A percentile compares a stretch with the other conserved stretches of the same genome.
Conservation (phyloP, 169 alveolate genomes). For the Cryptosporidium parvum region DNA sequence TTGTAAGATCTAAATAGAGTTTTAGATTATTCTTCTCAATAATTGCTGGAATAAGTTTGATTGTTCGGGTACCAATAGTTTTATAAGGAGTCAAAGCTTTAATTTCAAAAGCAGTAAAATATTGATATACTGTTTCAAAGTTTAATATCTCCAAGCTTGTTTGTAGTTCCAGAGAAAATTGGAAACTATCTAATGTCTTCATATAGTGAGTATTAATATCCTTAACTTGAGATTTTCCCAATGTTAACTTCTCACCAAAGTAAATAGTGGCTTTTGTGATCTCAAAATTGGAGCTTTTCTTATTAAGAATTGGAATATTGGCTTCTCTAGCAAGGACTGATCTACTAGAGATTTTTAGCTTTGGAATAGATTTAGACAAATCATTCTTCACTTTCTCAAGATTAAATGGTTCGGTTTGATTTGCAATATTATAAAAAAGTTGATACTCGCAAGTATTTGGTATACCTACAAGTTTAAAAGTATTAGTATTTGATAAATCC, state of each 20-base stretch:
- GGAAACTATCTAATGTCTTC: neutral
- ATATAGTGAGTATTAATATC: neutral
- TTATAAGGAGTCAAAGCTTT: constrained; percentile 48
- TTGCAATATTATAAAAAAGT: neutral
- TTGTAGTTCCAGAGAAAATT: constrained; percentile 14
- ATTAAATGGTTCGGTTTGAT: neutral
- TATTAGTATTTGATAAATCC: neutral
- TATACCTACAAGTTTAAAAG: neutral
- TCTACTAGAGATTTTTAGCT: constrained; percentile 39
- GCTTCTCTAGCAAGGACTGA: constrained; percentile 17
- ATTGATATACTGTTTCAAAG: neutral
- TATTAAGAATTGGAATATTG: constrained; percentile 23
- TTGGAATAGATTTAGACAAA: neutral
- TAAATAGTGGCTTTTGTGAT: neutral
- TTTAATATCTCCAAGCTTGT: constrained; percentile 5
- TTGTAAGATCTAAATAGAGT: constrained; percentile 23
- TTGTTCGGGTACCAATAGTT: constrained; percentile 41
- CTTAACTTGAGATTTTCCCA: constrained; percentile 18
- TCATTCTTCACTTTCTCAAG: neutral
- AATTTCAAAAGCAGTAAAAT: constrained; percentile 17
- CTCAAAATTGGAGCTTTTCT: neutral
- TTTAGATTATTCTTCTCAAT: constrained; percentile 3
- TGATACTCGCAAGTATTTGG: constrained; percentile 56
- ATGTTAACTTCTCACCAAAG: neutral
- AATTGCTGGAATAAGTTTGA: constrained; percentile 19